These are phyloP conservation scores for Wickerhamomyces rabaulensis DNA, from an alignment of 805 yeast species.

Conservation along the genomic window DNA sequence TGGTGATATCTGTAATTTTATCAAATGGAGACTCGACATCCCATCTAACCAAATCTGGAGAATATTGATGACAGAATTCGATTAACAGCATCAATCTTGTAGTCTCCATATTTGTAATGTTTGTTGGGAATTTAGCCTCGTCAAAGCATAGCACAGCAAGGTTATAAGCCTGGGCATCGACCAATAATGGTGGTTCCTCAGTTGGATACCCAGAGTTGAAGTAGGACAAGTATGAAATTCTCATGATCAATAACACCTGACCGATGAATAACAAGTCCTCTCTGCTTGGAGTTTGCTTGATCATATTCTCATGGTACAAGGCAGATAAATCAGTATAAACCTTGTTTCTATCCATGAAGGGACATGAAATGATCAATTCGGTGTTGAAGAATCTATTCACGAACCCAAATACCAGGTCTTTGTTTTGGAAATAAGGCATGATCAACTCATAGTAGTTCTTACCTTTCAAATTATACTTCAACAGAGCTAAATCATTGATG, in stretches of 20 bases:
- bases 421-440: not conserved
- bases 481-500: conserved; percentile 3
- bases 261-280: not conserved
- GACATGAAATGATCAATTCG: not conserved
- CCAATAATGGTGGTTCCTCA: not conserved
- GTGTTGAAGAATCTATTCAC: conserved; percentile 2
- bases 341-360: conserved; percentile 1
- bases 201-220: conserved; percentile 1
- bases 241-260: not conserved
- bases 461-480: conserved; percentile 7
- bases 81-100: not conserved
- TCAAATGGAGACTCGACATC: not conserved
- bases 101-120: not conserved
- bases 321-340: not conserved
- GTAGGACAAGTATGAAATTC: conserved; percentile 1
- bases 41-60: conserved; percentile 1
- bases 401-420: not conserved
- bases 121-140: not conserved
- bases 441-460: conserved; percentile 1
- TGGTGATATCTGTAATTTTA: not conserved
- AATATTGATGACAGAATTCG: not conserved
- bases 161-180: not conserved
- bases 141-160: conserved; percentile 1
- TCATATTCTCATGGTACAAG: not conserved
- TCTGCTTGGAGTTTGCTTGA: not conserved